A percentile compares a stretch with the other conserved stretches of the same genome.
Conservation (phyloP, 176 grass and related monocot genomes). For the Hsuehochloa calcarea region DNA sequence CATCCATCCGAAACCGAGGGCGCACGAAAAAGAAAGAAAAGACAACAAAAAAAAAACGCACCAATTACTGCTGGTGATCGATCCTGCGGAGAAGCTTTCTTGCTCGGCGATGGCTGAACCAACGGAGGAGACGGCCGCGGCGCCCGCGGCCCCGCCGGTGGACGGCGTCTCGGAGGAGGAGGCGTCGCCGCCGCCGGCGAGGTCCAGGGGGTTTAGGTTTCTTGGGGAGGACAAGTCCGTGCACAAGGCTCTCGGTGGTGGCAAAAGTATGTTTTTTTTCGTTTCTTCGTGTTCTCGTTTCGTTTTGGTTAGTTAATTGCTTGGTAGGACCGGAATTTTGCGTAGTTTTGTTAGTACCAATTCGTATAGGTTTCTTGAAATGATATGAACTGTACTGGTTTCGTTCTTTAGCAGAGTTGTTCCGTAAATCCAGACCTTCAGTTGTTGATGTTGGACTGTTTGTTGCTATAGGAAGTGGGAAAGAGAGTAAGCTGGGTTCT, state of each 20-base stretch:
- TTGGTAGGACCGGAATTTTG: background rate
- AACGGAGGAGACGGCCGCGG: slow-evolving; percentile 2
- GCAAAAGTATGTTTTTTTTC: slow-evolving; percentile 58
- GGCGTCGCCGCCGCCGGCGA: slow-evolving; percentile 1
- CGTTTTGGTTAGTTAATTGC: background rate
- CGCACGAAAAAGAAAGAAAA: background rate
- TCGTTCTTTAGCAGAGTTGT: background rate
- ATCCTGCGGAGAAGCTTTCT: slow-evolving; percentile 10
- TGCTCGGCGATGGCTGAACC: slow-evolving; percentile 34
- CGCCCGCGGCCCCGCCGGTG: slow-evolving; percentile 27
- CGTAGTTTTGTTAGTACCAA: background rate
- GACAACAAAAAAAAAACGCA: background rate
- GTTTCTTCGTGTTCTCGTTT: background rate
- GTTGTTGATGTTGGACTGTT: background rate
- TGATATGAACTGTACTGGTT: background rate
- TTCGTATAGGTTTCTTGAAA: background rate
- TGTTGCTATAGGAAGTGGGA: background rate
- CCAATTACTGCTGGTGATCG: background rate
- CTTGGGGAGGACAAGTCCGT: slow-evolving; percentile 69
- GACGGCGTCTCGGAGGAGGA: slow-evolving; percentile 42
- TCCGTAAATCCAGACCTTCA: background rate
- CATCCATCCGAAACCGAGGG: background rate
- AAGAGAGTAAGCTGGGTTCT: background rate
- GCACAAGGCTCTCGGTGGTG: slow-evolving; percentile 71
- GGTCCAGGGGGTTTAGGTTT: slow-evolving; percentile 43